A percentile compares a stretch with the other conserved stretches of the same genome.
Evolutionary conservation across 495 filamentous ascomycete species (phyloP).

Genomic region (Sordaria brevicollis): DNA sequence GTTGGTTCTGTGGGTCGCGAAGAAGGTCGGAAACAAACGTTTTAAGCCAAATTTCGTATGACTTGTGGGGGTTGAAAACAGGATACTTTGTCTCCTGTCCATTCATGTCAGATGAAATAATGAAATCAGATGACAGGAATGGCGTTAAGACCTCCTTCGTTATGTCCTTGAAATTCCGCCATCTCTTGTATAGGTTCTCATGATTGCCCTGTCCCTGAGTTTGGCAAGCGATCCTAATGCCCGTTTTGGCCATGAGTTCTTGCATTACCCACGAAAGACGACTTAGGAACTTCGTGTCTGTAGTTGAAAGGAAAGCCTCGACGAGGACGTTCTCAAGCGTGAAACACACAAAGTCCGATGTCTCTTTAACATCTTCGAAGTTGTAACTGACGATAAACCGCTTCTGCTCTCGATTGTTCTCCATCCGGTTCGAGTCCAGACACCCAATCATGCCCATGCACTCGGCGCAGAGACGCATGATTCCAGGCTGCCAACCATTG

Average conservation of each 20-base stretch:
- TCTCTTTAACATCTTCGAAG: conserved; percentile 69
- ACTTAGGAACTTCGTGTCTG: conserved; percentile 74
- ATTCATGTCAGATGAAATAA: conserved; percentile 47
- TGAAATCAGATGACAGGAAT: conserved; percentile 74
- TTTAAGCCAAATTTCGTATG: conserved; percentile 75
- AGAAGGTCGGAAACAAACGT: conserved; percentile 72
- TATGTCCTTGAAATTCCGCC: conserved; percentile 62
- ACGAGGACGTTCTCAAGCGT: conserved; percentile 80
- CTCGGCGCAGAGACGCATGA: conserved; percentile 62
- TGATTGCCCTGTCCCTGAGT: conserved; percentile 7
- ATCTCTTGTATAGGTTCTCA: conserved; percentile 47
- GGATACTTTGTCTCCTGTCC: conserved; percentile 56
- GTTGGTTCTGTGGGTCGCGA: conserved; percentile 59
- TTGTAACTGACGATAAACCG: conserved; percentile 79
- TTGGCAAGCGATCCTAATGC: conserved; percentile 50
- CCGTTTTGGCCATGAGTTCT: conserved; percentile 67
- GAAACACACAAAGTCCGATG: conserved; percentile 75
- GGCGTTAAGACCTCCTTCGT: conserved; percentile 73
- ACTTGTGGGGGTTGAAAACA: conserved; percentile 51
- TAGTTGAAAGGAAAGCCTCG: conserved; percentile 80
- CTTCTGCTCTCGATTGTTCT: conserved; percentile 62
- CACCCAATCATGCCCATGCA: conserved; percentile 84
- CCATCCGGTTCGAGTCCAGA: conserved; percentile 81
- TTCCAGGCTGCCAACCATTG: conserved; percentile 51
- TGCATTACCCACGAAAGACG: conserved; percentile 93